These are phyloP conservation scores for Beverwykella pulmonaria DNA, from an alignment of 495 filamentous ascomycete species.

Conservation along the genomic window DNA sequence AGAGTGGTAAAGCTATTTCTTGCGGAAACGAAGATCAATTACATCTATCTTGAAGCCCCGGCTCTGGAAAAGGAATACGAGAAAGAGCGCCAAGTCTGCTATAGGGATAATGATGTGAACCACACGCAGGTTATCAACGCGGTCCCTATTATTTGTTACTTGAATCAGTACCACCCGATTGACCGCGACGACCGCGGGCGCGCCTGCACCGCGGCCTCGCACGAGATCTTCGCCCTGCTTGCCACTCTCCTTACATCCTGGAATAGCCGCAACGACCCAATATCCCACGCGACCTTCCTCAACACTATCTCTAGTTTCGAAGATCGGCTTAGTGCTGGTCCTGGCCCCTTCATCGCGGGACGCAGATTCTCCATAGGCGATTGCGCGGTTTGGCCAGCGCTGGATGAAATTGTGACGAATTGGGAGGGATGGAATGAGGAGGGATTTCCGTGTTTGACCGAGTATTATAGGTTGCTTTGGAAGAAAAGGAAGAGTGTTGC, in stretches of 20 bases:
- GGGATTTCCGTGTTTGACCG: conserved; percentile 28
- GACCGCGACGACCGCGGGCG: conserved; percentile 39
- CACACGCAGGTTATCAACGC: conserved; percentile 54
- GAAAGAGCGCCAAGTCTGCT: conserved; percentile 49
- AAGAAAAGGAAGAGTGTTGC: conserved; percentile 30
- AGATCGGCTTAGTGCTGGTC: conserved; percentile 46
- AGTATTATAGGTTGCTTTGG: conserved; percentile 34
- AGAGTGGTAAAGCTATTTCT: conserved; percentile 24
- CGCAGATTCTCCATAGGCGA: conserved; percentile 62
- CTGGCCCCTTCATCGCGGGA: conserved; percentile 61
- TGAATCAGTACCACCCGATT: conserved; percentile 55
- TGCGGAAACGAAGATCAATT: conserved; percentile 24
- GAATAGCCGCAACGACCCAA: conserved; percentile 24
- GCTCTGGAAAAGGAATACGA: conserved; percentile 39
- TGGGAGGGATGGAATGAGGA: conserved; percentile 34
- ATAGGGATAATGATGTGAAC: conserved; percentile 57
- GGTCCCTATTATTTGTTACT: conserved; percentile 57
- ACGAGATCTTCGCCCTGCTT: conserved; percentile 23
- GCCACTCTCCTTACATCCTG: conserved; percentile 23
- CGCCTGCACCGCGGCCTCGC: conserved; percentile 10
- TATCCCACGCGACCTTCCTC: conserved; percentile 23
- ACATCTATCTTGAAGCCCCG: conserved; percentile 27
- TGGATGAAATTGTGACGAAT: conserved; percentile 58
- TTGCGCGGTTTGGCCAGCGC: conserved; percentile 71
- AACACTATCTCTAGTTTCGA: conserved; percentile 41